These are phyloP conservation scores for Yarrowia galli DNA, from an alignment of 1,139 yeast genomes.

Conservation along the genomic window DNA sequence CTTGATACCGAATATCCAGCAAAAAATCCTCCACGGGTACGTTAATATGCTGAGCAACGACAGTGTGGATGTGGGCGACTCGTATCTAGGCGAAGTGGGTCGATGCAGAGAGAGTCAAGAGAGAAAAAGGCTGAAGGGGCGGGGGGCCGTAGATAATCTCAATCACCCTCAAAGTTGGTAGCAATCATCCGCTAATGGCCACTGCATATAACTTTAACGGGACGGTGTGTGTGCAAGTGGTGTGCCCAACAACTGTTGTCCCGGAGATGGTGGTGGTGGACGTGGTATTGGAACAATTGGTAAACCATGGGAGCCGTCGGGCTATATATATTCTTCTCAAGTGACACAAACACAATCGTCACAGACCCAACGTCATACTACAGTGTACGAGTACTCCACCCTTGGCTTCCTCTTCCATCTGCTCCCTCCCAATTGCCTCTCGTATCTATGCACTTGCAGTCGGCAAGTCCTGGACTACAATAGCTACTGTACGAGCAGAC, in stretches of 20 bases:
- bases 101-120: slow-evolving; percentile 11
- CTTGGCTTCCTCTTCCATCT: too few species aligned
- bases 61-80: slow-evolving; percentile 24
- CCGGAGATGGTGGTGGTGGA: background rate
- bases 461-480: slow-evolving; percentile 3
- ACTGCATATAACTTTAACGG: slow-evolving; percentile 26
- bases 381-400: too few species aligned
- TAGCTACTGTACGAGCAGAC: too few species aligned
- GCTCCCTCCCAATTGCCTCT: background rate
- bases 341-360: too few species aligned
- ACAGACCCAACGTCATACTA: too few species aligned
- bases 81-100: background rate
- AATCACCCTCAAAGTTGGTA: slow-evolving; percentile 1
- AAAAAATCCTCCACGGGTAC: slow-evolving; percentile 37
- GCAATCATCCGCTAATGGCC: slow-evolving; percentile 11
- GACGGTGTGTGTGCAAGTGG: too few species aligned
- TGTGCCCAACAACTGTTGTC: background rate
- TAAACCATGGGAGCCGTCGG: too few species aligned
- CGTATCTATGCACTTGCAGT: slow-evolving; percentile 15
- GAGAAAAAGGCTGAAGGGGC: slow-evolving; percentile 4
- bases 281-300: too few species aligned
- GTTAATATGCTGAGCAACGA: slow-evolving; percentile 24
- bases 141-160: slow-evolving; percentile 21
- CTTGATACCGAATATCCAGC: slow-evolving; percentile 36
- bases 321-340: too few species aligned